Conservation (phyloP, 805 yeast species). For the Wickerhamiella sorbophila region DNA sequence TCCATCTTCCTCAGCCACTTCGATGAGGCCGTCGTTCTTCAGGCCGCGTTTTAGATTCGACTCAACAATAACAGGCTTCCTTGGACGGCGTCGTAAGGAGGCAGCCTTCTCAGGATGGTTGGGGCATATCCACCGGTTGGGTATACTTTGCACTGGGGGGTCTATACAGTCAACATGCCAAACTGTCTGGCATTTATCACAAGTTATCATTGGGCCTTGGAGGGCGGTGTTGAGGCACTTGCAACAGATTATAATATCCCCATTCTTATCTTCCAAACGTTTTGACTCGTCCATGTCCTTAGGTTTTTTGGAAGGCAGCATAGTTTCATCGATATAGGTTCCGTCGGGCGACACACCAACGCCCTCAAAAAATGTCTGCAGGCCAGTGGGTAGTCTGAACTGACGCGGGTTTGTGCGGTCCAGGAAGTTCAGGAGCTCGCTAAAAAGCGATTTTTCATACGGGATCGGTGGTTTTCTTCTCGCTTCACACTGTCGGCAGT, state of each 20-base stretch:
- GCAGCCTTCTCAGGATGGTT: constrained; percentile 25
- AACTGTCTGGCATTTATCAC: constrained; percentile 69
- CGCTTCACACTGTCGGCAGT: constrained; percentile 59
- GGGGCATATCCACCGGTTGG: constrained; percentile 84
- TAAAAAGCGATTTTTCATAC: constrained; percentile 31
- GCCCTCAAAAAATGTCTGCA: constrained; percentile 60
- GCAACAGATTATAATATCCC: constrained; percentile 57
- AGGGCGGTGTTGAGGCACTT: constrained; percentile 63
- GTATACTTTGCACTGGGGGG: constrained; percentile 59
- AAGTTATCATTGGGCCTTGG: constrained; percentile 43
- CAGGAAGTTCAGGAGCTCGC: constrained; percentile 43
- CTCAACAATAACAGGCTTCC: constrained; percentile 40
- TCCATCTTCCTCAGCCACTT: constrained; percentile 33
- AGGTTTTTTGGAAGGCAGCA: constrained; percentile 7
- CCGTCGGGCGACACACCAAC: constrained; percentile 56
- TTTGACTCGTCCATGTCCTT: constrained; percentile 11
- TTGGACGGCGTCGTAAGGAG: constrained; percentile 24
- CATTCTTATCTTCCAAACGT: constrained; percentile 47
- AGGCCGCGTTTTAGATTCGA: constrained; percentile 41
- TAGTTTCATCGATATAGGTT: constrained; percentile 46
- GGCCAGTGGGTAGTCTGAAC: constrained; percentile 48
- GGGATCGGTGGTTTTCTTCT: constrained; percentile 28
- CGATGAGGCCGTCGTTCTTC: constrained; percentile 43
- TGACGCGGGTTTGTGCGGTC: constrained; percentile 51
- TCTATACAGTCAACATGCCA: constrained; percentile 86